phyloP scores from a whole-genome alignment of 495 filamentous ascomycete genomes.

The Podospora tetraspora region DNA sequence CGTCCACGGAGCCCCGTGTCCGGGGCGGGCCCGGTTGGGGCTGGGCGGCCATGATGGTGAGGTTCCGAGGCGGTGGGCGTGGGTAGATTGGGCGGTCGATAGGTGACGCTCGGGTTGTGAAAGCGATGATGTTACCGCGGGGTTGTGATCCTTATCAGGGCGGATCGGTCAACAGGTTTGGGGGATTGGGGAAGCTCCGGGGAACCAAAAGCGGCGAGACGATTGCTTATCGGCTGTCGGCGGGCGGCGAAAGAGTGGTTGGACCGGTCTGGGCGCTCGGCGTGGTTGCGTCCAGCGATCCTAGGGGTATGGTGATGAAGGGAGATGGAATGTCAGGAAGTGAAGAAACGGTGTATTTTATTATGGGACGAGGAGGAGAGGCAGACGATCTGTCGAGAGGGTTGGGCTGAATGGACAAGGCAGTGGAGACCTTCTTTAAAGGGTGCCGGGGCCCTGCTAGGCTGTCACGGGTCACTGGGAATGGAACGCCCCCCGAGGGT shows the following conservation, averaged over 20 bases:
- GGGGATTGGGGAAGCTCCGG: not conserved
- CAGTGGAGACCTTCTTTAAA: not conserved
- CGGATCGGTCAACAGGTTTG: not conserved
- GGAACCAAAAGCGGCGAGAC: not conserved
- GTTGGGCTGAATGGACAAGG: not conserved
- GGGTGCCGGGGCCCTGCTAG: slow-evolving; percentile 3
- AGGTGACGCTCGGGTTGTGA: not conserved
- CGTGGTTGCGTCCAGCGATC: not conserved
- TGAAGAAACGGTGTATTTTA: not conserved
- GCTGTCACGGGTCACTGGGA: slow-evolving; percentile 1
- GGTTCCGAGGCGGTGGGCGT: not conserved
- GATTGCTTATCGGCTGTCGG: not conserved
- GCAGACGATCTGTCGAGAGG: not conserved
- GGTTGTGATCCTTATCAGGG: slow-evolving; percentile 10
- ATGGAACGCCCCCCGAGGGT: not conserved
- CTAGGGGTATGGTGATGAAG: not conserved
- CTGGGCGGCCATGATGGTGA: slow-evolving; percentile 15
- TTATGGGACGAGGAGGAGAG: not conserved
- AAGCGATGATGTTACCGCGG: slow-evolving; percentile 10
- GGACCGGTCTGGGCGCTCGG: not conserved
- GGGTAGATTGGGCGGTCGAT: not conserved
- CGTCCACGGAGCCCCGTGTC: slow-evolving; percentile 29
- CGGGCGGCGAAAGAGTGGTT: not conserved
- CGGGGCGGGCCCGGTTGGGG: slow-evolving; percentile 12
- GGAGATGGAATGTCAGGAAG: not conserved